Evolutionary conservation across 2,329 filamentous ascomycete genomes (phyloP).

Genomic region (Fusarium duplospermum): DNA sequence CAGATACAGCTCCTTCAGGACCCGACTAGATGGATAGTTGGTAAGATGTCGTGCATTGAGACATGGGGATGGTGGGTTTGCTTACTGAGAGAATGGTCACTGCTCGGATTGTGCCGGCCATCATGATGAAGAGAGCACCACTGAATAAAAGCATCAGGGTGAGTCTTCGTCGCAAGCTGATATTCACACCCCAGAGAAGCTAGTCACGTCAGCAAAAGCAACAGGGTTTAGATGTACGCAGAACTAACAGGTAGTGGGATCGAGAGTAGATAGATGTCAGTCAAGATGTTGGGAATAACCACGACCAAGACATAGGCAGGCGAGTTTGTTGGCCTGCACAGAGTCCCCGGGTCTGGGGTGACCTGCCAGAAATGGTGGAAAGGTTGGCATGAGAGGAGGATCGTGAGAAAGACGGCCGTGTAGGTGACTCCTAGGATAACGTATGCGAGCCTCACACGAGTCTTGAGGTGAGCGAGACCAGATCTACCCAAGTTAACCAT

Average conservation of each 20-base stretch:
- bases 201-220: background rate
- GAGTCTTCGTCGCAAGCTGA: constrained; percentile 35
- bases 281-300: constrained; percentile 37
- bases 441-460: constrained; percentile 29
- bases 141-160: constrained; percentile 38
- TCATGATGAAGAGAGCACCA: constrained; percentile 38
- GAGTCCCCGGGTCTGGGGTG: constrained; percentile 49
- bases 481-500: constrained; percentile 19
- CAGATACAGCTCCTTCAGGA: constrained; percentile 30
- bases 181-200: constrained; percentile 40
- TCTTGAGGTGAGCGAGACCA: constrained; percentile 27
- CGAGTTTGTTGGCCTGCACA: constrained; percentile 37
- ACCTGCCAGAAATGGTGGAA: constrained; percentile 63
- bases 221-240: fast-evolving
- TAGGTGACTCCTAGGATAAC: constrained; percentile 31
- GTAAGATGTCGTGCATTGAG: background rate
- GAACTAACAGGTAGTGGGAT: constrained; percentile 32
- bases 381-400: constrained; percentile 44
- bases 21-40: constrained; percentile 13
- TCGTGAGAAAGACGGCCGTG: constrained; percentile 21
- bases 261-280: constrained; percentile 32
- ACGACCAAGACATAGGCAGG: constrained; percentile 35
- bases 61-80: background rate
- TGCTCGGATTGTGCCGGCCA: constrained; percentile 36
- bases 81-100: constrained; percentile 33